Evolutionary conservation across 805 yeast genomes (phyloP).

Genomic region (Saturnispora gosingensis): DNA sequence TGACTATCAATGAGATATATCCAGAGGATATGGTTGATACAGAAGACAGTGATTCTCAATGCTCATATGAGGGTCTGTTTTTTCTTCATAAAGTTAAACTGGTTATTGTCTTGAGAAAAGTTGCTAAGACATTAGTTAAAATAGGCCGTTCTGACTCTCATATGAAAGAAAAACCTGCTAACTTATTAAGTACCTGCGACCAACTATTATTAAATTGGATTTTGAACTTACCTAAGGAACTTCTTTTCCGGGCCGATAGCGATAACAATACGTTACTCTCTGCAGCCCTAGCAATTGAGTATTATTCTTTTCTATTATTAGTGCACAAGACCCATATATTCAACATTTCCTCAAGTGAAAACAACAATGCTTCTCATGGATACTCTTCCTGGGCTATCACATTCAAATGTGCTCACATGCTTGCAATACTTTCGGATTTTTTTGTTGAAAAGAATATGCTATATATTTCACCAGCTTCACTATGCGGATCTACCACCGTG

Average conservation of each 20-base stretch:
- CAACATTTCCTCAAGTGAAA: slow-evolving; percentile 21
- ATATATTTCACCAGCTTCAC: slow-evolving; percentile 23
- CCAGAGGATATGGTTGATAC: slow-evolving; percentile 51
- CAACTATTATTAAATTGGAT: slow-evolving; percentile 74
- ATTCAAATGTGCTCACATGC: slow-evolving; percentile 72
- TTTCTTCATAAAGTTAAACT: slow-evolving; percentile 56
- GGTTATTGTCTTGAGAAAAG: slow-evolving; percentile 57
- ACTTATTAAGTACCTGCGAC: slow-evolving; percentile 55
- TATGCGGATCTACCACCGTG: slow-evolving; percentile 44
- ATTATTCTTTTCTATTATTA: slow-evolving; percentile 63
- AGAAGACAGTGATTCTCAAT: slow-evolving; percentile 31
- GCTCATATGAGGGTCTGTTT: slow-evolving; percentile 36
- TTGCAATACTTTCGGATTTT: slow-evolving; percentile 52
- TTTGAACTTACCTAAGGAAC: slow-evolving; percentile 50
- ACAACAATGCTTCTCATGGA: slow-evolving; percentile 31
- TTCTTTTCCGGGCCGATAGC: slow-evolving; percentile 51
- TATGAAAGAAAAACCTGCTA: slow-evolving; percentile 38
- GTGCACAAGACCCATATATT: slow-evolving; percentile 62
- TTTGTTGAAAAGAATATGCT: slow-evolving; percentile 47
- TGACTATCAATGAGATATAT: slow-evolving; percentile 70
- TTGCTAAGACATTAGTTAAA: slow-evolving; percentile 20
- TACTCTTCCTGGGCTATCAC: slow-evolving; percentile 75
- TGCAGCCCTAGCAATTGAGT: slow-evolving; percentile 57
- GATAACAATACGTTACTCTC: slow-evolving; percentile 21
- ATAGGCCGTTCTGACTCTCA: neutral